Base-by-base conservation (phyloP, 139 green algal species). In the Pleodorina starrii region DNA sequence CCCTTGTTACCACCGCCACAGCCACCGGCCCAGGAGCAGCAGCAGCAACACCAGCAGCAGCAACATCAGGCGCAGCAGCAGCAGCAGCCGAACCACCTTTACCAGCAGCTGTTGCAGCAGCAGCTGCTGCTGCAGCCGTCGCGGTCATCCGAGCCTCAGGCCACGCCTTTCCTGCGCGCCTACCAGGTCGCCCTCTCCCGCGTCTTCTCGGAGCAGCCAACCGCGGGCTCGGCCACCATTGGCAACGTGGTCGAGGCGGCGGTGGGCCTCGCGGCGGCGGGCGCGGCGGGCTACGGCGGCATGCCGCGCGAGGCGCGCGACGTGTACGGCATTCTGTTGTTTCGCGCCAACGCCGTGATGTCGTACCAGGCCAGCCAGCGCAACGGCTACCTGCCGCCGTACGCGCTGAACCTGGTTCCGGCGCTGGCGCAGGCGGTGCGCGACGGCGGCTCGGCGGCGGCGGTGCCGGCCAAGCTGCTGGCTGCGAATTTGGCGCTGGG, bases 341-440 rank as follows among this genome's bases (percentile, higher is more conserved):
- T 66, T 29, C 60, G 43, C 6, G 14, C 25, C 29, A 87, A 78
- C 60, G 60, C 19, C 40, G n/a, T 66, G 0, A 29, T 87, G 60
- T 44, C 60, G 42, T 87, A 87, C 81, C 42, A 63, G 60, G 50
- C 19, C 60, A 66, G 29, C 0, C 81, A 87, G 44, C 60, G 60
- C n/a, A 87, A 87, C 81, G 60, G 81, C 43, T 87, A 66, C 60
- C 35, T 77, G 23, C 81, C 81, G 59, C n/a, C 81, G 81, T 59
- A 75, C 57, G 27, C 40, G 27, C 38, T 86, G 23, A 32, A 46
- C 42, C 7, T 77, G n/a, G 38, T 87, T 59, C n/a, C 43, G 42
- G 81, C 42, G 57, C 14, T 77, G 60, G 40, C 42, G 36, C 4
- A 59, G 43, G n/a, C 72, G 21, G 81, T 50, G 23, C 79, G 79